Conservation (phyloP, 2,329 filamentous ascomycete species). For the Nemania bipapillata region DNA sequence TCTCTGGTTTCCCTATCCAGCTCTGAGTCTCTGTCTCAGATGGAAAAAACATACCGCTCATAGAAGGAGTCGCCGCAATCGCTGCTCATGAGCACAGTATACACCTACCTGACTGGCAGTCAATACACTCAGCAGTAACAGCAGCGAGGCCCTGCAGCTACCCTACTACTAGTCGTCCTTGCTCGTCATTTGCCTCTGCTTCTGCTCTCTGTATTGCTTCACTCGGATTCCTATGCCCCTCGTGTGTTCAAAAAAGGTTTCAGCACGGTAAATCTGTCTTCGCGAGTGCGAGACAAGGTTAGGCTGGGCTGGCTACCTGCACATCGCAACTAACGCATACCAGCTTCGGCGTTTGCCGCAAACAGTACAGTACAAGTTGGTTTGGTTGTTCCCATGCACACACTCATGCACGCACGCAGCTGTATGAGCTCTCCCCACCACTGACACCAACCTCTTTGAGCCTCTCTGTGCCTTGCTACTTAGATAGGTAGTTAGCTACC, state of each 20-base stretch:
- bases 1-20: neutral
- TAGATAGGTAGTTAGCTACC: constrained; percentile 2
- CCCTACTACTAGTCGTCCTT: constrained; percentile 4
- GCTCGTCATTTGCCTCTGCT: constrained; percentile 1
- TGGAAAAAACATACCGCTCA: constrained; percentile 14
- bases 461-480: constrained; percentile 27
- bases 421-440: constrained; percentile 22
- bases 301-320: constrained; percentile 27
- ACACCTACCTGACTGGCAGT: neutral
- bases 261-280: constrained; percentile 2
- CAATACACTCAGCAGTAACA: constrained; percentile 24
- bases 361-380: constrained; percentile 25
- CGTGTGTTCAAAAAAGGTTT: constrained; percentile 22
- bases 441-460: constrained; percentile 29
- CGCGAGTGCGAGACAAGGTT: constrained; percentile 32
- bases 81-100: neutral
- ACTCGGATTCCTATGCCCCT: constrained; percentile 9
- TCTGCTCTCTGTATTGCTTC: neutral
- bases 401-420: too few species aligned
- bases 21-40: constrained; percentile 17
- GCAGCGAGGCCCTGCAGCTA: constrained; percentile 23
- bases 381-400: constrained; percentile 9
- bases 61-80: constrained; percentile 5
- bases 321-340: constrained; percentile 31
- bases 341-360: constrained; percentile 30